These are phyloP conservation scores for Citrus reticulata DNA, from an alignment of 345 rosid genomes.

Conservation along the genomic window DNA sequence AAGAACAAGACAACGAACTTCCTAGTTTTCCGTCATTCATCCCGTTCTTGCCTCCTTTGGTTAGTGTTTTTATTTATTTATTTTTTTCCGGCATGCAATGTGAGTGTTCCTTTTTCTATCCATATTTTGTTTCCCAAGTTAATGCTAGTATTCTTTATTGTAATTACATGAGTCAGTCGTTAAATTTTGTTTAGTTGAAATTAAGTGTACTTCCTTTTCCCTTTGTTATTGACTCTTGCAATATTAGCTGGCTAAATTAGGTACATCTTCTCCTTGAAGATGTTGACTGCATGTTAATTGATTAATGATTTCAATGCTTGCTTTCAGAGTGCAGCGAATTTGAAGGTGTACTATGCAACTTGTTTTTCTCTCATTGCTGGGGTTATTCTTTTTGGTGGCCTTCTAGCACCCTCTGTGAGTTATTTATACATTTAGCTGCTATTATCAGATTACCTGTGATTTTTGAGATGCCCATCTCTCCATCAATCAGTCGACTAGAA, in stretches of 20 bases:
- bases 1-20: constrained; percentile 66
- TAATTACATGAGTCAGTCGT: not conserved
- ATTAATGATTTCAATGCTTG: constrained; percentile 1
- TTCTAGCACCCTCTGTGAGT: constrained; percentile 82
- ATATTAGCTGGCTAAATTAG: not conserved
- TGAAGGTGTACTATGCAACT: constrained; percentile 71
- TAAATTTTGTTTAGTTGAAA: not conserved
- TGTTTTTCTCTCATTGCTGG: constrained; percentile 91
- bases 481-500: not conserved
- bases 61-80: constrained; percentile 21
- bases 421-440: constrained; percentile 3
- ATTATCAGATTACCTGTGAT: not conserved
- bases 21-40: constrained; percentile 95
- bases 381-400: constrained; percentile 84
- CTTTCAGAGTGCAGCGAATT: constrained; percentile 77
- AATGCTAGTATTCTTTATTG: not conserved
- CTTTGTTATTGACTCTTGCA: not conserved
- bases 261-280: constrained; percentile 8
- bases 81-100: not conserved
- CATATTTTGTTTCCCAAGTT: too few species aligned
- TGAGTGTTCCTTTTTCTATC: not conserved
- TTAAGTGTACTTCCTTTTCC: not conserved
- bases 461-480: not conserved
- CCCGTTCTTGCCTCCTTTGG: constrained; percentile 96
- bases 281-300: constrained; percentile 4